A percentile compares a stretch with the other conserved stretches of the same genome.
These are phyloP conservation scores for Penicillium samsonianum DNA, from an alignment of 495 filamentous ascomycete genomes.

Conservation along the genomic window DNA sequence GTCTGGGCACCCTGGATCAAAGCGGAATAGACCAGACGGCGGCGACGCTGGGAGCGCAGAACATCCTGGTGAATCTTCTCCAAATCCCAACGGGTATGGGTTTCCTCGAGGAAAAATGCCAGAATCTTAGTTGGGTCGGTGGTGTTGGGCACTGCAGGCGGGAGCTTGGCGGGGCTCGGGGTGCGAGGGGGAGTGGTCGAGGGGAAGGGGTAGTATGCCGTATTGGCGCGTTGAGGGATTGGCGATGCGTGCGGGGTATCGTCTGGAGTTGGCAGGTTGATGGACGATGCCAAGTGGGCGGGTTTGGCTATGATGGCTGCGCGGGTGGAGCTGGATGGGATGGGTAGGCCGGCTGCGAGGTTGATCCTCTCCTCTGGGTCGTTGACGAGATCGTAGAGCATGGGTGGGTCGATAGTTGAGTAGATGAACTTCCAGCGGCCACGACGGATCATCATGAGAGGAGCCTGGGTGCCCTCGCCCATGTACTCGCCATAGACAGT, in stretches of 20 bases:
- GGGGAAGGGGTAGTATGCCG: conserved; percentile 42
- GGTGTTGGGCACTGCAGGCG: conserved; percentile 36
- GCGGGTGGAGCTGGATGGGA: conserved; percentile 17
- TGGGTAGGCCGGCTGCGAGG: conserved; percentile 52
- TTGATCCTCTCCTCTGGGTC: conserved; percentile 78
- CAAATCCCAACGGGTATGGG: conserved; percentile 71
- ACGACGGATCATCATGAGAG: conserved; percentile 87
- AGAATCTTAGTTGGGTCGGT: conserved; percentile 48
- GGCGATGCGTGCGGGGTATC: conserved; percentile 41
- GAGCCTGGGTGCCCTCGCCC: conserved; percentile 81
- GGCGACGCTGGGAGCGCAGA: conserved; percentile 66
- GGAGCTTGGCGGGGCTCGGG: conserved; percentile 37
- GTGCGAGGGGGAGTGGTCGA: conserved; percentile 40
- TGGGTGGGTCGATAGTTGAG: conserved; percentile 75
- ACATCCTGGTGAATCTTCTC: conserved; percentile 68
- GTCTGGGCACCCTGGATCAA: conserved; percentile 67
- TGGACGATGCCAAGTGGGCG: conserved; percentile 16
- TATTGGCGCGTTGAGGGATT: conserved; percentile 29
- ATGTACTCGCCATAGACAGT: conserved; percentile 87
- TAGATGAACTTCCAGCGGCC: conserved; percentile 82
- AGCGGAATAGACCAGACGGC: conserved; percentile 72
- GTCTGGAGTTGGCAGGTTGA: conserved; percentile 42
- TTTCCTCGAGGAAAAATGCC: conserved; percentile 66
- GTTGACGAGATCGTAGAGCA: conserved; percentile 70
- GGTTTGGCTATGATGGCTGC: conserved; percentile 20